Evolutionary conservation across 106 monocot species (phyloP), one percentile per base, ranked within the genome.

Genomic region (Acanthochlamys bracteata): DNA sequence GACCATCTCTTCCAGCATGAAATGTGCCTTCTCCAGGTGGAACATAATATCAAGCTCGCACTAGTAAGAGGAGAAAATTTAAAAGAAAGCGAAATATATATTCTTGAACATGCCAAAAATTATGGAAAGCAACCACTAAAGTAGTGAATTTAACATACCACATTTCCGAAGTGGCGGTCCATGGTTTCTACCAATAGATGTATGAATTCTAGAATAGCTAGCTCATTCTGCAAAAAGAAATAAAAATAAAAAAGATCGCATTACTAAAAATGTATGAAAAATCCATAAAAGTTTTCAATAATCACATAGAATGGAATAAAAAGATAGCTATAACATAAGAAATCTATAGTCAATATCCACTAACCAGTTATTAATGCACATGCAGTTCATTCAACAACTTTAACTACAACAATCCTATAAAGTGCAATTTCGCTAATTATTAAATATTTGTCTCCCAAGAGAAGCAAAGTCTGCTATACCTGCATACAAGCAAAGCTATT

Each of bases 1-100:
- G 7, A 98, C 90, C 96, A 98, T 98, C 65, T 98, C 96, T 83
- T 98, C 96, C 55, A 98, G 74, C 88, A 98, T 91, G 80, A 98
- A 98, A 70, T 98, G 91, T 46, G 86, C 96, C 79, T 98, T 98
- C 79, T 98, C 96, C 11, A 98, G 76, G 70, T 98, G 91, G 74
- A 98, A 98, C 96, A 98, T 98, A 70, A 91, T 92, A 75, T 98
- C 91, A 41, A 98, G 81, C 66, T 98, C 91, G 66, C 91, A 98
- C 96, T 98, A 72, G 4, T 25, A 23, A 40, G 39, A 12, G 46
- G 7, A n/a, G 41, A 25, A 46, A 66, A 55, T 24, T 65, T 3
- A 52, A 65, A 25, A 24, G 49, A 26, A 43, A 3, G 25, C 20
- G 42, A 0, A 41, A 45, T 19, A 17, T 51, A 40, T 13, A 17